Conservation (phyloP, 345 rosid genomes). For the Carallia pectinifolia region DNA sequence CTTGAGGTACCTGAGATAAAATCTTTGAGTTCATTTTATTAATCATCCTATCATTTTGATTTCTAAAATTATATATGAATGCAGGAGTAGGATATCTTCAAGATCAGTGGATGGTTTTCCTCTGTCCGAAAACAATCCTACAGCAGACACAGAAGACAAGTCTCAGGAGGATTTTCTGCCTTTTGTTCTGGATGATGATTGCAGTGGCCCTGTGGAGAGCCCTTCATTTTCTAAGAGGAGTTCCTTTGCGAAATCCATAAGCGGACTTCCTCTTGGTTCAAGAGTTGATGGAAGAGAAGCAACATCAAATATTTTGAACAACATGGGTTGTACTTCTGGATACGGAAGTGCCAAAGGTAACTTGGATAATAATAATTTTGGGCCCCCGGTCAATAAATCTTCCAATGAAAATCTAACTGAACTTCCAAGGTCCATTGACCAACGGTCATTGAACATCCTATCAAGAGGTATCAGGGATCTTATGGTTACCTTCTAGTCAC, state of each 20-base stretch:
- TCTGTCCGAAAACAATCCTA: constrained; percentile 46
- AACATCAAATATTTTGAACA: constrained; percentile 38
- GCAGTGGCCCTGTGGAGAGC: constrained; percentile 72
- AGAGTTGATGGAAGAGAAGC: constrained; percentile 46
- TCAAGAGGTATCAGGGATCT: constrained; percentile 55
- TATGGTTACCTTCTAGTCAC: constrained; percentile 11
- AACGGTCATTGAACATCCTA: constrained; percentile 33
- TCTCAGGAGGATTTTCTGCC: constrained; percentile 84
- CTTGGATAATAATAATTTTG: constrained; percentile 38
- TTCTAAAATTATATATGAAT: constrained; percentile 25
- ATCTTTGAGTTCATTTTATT: not conserved
- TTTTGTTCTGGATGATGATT: constrained; percentile 79
- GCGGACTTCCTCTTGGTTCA: constrained; percentile 53
- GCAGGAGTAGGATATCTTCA: constrained; percentile 49
- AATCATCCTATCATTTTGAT: constrained; percentile 2
- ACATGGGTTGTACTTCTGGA: constrained; percentile 40
- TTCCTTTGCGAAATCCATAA: constrained; percentile 44
- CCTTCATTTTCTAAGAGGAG: constrained; percentile 54
- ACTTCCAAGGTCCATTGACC: constrained; percentile 45
- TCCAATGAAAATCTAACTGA: constrained; percentile 42
- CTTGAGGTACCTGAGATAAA: constrained; percentile 48
- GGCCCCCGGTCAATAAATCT: constrained; percentile 36
- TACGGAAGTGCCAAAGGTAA: constrained; percentile 36
- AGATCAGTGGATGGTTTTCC: constrained; percentile 46
- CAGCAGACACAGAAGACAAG: constrained; percentile 55